Conservation (phyloP, 2,329 filamentous ascomycete species). For the Taxawa tesnikishii region DNA sequence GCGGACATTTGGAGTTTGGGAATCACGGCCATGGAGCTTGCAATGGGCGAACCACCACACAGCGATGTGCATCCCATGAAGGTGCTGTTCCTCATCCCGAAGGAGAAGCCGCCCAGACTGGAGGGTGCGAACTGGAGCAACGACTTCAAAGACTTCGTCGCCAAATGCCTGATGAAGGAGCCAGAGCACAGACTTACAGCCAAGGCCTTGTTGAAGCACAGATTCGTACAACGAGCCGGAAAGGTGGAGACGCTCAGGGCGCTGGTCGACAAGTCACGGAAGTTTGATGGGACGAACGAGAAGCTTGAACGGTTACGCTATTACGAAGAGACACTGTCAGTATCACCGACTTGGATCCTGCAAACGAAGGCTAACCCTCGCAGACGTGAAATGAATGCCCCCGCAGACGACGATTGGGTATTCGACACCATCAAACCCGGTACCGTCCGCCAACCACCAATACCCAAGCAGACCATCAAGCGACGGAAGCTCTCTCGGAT, state of each 20-base stretch:
- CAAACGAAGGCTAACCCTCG: not conserved
- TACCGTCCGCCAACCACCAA: conserved; percentile 41
- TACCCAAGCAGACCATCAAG: conserved; percentile 37
- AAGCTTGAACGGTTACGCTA: conserved; percentile 60
- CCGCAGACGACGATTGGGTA: conserved; percentile 70
- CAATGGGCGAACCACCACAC: conserved; percentile 78
- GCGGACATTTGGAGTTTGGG: conserved; percentile 90
- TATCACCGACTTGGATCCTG: too few relatives aligned
- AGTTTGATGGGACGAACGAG: conserved; percentile 63
- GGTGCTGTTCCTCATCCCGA: conserved; percentile 81
- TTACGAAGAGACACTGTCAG: conserved; percentile 81
- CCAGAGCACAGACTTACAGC: conserved; percentile 73
- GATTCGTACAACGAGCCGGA: conserved; percentile 76
- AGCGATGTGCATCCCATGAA: conserved; percentile 86
- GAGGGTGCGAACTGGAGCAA: conserved; percentile 65
- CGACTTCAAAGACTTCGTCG: conserved; percentile 89
- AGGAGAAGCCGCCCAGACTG: conserved; percentile 70
- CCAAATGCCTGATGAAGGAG: conserved; percentile 85
- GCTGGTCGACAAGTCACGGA: conserved; percentile 69
- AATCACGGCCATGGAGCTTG: conserved; percentile 84
- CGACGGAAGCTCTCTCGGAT: conserved; percentile 35
- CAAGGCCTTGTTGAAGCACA: conserved; percentile 75
- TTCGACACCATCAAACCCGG: conserved; percentile 80
- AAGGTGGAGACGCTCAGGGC: conserved; percentile 83
- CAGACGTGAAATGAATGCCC: conserved; percentile 28